These are phyloP conservation scores for Musa acuminata DNA, from an alignment of 176 grass and related monocot species.

Conservation along the genomic window DNA sequence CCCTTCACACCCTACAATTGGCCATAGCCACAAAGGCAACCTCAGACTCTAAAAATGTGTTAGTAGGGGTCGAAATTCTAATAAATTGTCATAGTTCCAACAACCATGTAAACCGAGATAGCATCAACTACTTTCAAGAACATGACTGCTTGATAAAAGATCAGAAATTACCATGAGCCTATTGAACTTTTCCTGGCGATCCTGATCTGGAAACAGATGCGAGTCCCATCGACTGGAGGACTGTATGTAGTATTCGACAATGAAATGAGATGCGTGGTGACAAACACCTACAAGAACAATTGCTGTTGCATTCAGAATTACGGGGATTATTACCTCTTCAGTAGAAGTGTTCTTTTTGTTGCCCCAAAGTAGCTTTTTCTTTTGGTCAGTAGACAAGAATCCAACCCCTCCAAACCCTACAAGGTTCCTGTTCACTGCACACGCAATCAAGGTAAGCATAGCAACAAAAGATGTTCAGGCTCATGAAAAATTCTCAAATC, in stretches of 20 bases:
- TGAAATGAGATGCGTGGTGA: slow-evolving; percentile 8
- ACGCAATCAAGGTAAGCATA: neutral
- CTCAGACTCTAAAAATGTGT: slow-evolving; percentile 97
- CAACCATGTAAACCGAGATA: neutral
- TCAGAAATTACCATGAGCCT: slow-evolving; percentile 85
- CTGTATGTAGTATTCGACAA: slow-evolving; percentile 37
- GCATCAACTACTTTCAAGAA: neutral
- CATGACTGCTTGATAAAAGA: neutral
- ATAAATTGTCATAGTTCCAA: slow-evolving; percentile 1
- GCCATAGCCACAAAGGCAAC: slow-evolving; percentile 93
- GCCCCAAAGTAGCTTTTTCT: slow-evolving; percentile 96
- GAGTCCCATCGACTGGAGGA: slow-evolving; percentile 59
- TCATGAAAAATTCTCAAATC: neutral
- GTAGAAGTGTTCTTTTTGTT: slow-evolving; percentile 67
- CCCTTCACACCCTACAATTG: slow-evolving; percentile 87
- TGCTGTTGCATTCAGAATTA: neutral
- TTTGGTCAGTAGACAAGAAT: slow-evolving; percentile 61
- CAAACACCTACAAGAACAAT: neutral
- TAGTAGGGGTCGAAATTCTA: slow-evolving; percentile 46
- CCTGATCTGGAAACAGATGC: slow-evolving; percentile 70
- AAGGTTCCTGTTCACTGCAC: slow-evolving; percentile 69
- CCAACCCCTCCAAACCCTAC: slow-evolving; percentile 45
- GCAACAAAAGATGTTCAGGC: neutral
- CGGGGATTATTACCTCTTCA: slow-evolving; percentile 41
- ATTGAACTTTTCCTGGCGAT: slow-evolving; percentile 96